Evolutionary conservation across 257 asterid species (phyloP), one percentile per base, ranked within the genome.

Genomic region (Coffea eugenioides): DNA sequence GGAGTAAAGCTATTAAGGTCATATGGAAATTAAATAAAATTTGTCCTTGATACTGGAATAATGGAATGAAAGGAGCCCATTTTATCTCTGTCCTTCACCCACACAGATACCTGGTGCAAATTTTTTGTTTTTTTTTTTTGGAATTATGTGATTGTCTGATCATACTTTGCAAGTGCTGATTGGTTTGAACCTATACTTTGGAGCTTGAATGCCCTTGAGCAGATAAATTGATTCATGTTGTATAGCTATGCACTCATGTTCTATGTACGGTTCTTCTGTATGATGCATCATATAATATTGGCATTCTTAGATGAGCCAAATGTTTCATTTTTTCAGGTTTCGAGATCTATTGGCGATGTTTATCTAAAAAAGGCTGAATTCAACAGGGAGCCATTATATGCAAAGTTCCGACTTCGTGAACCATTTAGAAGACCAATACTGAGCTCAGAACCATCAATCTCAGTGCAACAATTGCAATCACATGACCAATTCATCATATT

Each of bases 261-360:
- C 20, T 59, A 6, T 46, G 46, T 45, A 14, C 36, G 8, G 48
- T 80, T 21, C 51, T 51, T 23, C 59, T 23, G 16, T 43, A 34
- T 74, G 49, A 31, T 46, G 70, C 39, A 75, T 48, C 49, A 15
- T 39, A 39, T 39, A 41, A 14, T 59, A 20, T 39, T 57, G 49
- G 18, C 14, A 54, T 34, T 64, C 70, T 77, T 34, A 76, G 41
- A 62, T 71, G 64, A 4, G 65, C 14, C 27, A 73, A 73, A 72
- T 68, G 25, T 77, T 79, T 81, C 76, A 71, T 69, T 64, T 71
- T 80, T 80, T 64, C 91, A 92, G 97, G 84, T 92, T 74, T 87
- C 97, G 51, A 91, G 93, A 86, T 90, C 96, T 74, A 92, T 92
- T 54, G 97, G 97, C 67, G 97, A 92, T 80, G 90, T 92, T 79